A percentile compares a stretch with the other conserved stretches of the same genome.
Conservation (phyloP, 768 basidiomycete species). For the Boletus pseudopeckii region DNA sequence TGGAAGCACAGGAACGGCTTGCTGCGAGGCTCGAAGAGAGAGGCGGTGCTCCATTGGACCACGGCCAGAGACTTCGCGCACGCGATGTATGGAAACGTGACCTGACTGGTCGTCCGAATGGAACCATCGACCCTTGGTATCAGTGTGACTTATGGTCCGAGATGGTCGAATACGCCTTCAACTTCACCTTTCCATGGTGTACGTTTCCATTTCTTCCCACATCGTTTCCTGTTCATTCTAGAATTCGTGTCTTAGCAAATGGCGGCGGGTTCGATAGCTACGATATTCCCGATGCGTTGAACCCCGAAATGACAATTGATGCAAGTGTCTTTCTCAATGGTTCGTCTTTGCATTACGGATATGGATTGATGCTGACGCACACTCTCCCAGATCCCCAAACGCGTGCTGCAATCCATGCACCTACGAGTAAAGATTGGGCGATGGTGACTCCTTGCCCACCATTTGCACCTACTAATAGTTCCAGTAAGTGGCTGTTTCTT, state of each 20-base stretch:
- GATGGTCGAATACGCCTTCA: constrained; percentile 66
- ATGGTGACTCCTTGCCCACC: no score
- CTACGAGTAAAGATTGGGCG: no score
- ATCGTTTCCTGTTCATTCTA: no score
- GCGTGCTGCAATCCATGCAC: no score
- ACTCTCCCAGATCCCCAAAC: no score
- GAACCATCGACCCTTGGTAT: constrained; percentile 58
- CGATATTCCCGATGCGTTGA: constrained; percentile 33
- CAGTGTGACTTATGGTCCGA: constrained; percentile 61
- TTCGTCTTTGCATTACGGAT: background rate
- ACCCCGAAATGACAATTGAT: background rate
- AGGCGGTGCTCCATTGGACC: constrained; percentile 3
- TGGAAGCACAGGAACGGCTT: constrained; percentile 9
- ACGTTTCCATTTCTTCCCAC: constrained; percentile 7
- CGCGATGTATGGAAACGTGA: constrained; percentile 42
- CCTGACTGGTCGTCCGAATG: constrained; percentile 48
- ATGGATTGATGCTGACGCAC: background rate
- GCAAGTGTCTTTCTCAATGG: background rate
- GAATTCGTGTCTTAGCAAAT: background rate
- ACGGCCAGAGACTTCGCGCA: constrained; percentile 19
- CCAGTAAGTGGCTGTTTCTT: background rate
- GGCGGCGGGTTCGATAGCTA: constrained; percentile 42
- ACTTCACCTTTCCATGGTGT: constrained; percentile 65
- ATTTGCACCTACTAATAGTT: no score
- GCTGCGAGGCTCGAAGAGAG: constrained; percentile 5